These are phyloP conservation scores for Daldinia decipiens DNA, from an alignment of 495 filamentous ascomycete genomes.

Conservation along the genomic window DNA sequence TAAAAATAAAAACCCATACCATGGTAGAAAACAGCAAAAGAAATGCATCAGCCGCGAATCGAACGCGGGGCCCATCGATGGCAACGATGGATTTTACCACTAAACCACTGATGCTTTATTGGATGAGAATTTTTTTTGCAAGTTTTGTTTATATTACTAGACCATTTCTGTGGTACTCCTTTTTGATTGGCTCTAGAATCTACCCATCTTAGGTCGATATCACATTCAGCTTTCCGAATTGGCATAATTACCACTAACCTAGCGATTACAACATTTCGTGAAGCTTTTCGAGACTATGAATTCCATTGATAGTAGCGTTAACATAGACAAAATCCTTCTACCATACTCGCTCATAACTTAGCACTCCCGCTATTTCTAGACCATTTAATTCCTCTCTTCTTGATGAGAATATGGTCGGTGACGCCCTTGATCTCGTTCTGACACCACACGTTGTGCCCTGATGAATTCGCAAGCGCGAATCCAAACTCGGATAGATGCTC, in stretches of 20 bases:
- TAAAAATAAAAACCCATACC: too few relatives aligned
- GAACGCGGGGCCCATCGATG: conserved; percentile 65
- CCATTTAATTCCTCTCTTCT: conserved; percentile 57
- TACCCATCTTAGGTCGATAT: too few relatives aligned
- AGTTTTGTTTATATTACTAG: not conserved
- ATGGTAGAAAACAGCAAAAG: conserved; percentile 14
- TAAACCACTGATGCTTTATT: conserved; percentile 56
- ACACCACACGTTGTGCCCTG: conserved; percentile 43
- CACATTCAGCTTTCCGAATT: too few relatives aligned
- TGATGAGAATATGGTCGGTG: conserved; percentile 50
- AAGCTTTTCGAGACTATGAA: too few relatives aligned
- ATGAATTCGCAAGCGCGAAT: conserved; percentile 44
- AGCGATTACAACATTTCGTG: too few relatives aligned
- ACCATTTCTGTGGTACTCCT: not conserved
- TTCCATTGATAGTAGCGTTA: too few relatives aligned
- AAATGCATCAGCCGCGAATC: conserved; percentile 60
- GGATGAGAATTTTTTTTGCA: not conserved
- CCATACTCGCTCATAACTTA: conserved; percentile 14
- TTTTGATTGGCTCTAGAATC: not conserved
- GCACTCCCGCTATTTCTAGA: conserved; percentile 22
- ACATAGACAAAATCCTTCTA: not conserved
- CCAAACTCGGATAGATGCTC: conserved; percentile 53
- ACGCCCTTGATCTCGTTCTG: conserved; percentile 53
- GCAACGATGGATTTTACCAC: conserved; percentile 66
- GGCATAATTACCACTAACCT: too few relatives aligned